Evolutionary conservation across 1,284 basidiomycete genomes (phyloP), one percentile per base, ranked within the genome.

Genomic region (Rhodotorula sp.): DNA sequence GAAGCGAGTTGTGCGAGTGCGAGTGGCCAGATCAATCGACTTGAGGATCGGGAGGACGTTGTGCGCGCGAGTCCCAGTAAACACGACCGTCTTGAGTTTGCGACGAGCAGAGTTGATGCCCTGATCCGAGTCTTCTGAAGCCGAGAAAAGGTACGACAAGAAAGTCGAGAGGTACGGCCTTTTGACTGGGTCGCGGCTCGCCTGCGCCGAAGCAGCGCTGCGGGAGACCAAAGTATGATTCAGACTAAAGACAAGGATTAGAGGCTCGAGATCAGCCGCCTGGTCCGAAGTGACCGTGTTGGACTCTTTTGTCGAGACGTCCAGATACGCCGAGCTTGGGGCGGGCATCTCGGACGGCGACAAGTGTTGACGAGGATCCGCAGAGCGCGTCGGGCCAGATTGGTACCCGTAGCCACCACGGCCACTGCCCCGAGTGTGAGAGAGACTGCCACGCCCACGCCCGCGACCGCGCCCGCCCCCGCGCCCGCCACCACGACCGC

Each of bases 111-210:
- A 61, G 20, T 34, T 26, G 8, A 21, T 21, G 7, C 14, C 48
- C 48, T 49, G 20, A 1, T 7, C 49, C 3, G 43, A 12, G 21
- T 43, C 51, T 2, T 46, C 34, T 10, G 43, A 21, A 26, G 12
- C 39, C 23, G 58, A 4, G 39, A 57, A 59, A 64, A 75, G 47
- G 64, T 74, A 76, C 26, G 57, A 48, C 20, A 76, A 61, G 48
- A 76, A 76, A 2, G 75, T 61, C 20, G 72, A 29, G 39, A 73
- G 65, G 66, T 74, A 76, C 21, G 75, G 75, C 14, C 75, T 51
- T 0, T 58, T 67, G n/a, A 73, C 29, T n/a, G 74, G 74, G 12
- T 47, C n/a, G 34, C 56, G 61, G 5, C 62, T 65, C 15, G 58
- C 65, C 3, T 8, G 14, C 1, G 21, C 4, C 23, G 47, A 49